These are phyloP conservation scores for Citrus medica DNA, from an alignment of 345 rosid species.

Conservation along the genomic window DNA sequence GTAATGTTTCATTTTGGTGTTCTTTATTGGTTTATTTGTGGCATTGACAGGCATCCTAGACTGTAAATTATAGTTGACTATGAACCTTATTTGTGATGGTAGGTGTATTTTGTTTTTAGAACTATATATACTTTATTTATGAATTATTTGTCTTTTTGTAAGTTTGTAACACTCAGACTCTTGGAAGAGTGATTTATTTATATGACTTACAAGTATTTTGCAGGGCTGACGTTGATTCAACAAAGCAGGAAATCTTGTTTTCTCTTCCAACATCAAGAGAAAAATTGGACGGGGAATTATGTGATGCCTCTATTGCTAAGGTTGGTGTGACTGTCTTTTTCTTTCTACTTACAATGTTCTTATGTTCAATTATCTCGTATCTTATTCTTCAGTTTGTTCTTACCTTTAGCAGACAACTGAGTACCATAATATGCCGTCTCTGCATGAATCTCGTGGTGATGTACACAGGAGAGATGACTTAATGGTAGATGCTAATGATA, in stretches of 20 bases:
- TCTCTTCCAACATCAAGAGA: slow-evolving; percentile 26
- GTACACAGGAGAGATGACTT: slow-evolving; percentile 5
- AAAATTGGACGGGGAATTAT: slow-evolving; percentile 10
- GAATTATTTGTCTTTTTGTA: neutral
- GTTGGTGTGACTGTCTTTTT: slow-evolving; percentile 29
- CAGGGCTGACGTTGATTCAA: slow-evolving; percentile 34
- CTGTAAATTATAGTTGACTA: neutral
- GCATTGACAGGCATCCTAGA: neutral
- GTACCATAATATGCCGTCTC: slow-evolving; percentile 25
- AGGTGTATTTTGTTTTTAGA: neutral
- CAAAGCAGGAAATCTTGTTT: slow-evolving; percentile 27
- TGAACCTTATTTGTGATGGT: neutral
- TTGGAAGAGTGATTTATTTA: neutral
- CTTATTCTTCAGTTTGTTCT: neutral
- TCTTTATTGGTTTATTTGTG: neutral
- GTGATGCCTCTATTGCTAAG: slow-evolving; percentile 20
- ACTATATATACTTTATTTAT: neutral
- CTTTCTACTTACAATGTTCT: neutral
- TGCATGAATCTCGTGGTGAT: slow-evolving; percentile 29
- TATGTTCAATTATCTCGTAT: neutral
- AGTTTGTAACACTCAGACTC: neutral
- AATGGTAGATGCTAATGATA: slow-evolving; percentile 20
- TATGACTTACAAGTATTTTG: slow-evolving; percentile 10
- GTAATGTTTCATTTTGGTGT: neutral
- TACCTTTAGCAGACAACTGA: slow-evolving; percentile 7